Evolutionary conservation across 176 grass and related monocot genomes (phyloP), one percentile per base, ranked within the genome.

Genomic region (Rhipidocladum racemiflorum): DNA sequence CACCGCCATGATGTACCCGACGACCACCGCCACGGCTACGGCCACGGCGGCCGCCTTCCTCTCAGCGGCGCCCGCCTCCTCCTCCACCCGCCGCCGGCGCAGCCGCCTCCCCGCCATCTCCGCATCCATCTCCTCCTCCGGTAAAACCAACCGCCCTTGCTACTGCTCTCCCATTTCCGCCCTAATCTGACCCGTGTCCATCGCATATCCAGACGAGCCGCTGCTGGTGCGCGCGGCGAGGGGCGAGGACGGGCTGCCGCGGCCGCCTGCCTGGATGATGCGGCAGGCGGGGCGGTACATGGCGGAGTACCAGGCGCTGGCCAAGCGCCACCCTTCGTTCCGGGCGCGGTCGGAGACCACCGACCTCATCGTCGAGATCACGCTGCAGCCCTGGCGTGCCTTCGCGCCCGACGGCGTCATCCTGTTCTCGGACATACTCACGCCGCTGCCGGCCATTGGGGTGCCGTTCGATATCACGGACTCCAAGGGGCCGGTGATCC

Each of bases 201-300:
- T 30, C 28, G 28, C 76, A 21, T 67, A 34, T 67, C 32, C 81
- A 98, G 90, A 95, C 71, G 96, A 98, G 23, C 92, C 92, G 35
- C 79, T 98, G 45, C 85, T 98, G 75, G 72, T 98, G 53, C 92
- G 88, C 65, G 92, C 92, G 24, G 92, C 96, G 53, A 91, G 76
- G 90, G 95, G 92, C 11, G 86, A 93, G 82, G 40, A 83, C 6
- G 80, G 83, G 12, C 88, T 93, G 34, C 75, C 70, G 55, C 81
- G 96, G 35, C 92, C 96, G 17, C 96, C 96, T 38, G 90, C 96
- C 42, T 98, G 96, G 96, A 98, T 98, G 96, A 95, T 98, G 96
- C 87, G 96, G 81, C 96, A 98, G 90, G 96, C 96, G 25, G 90
- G 96, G 49, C 91, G 96, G 60, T 98, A 98, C 87, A 98, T 98